Base-by-base conservation (phyloP, 139 green algal genomes). In the Chlamydomonas sp. region DNA sequence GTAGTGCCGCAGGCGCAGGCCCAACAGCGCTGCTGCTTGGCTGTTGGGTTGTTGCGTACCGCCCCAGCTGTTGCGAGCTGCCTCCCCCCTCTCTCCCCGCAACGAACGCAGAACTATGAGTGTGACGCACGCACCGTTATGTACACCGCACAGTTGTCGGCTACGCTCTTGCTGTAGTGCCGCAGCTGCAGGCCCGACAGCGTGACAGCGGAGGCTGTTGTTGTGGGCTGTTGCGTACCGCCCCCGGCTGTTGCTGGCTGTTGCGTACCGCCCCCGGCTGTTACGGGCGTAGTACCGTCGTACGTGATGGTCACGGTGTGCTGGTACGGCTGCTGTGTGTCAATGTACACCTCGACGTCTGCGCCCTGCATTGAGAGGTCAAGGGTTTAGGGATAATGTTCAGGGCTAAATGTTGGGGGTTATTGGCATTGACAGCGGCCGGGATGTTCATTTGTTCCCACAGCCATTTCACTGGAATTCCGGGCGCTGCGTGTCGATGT, bases 81-180 rank as follows among this genome's bases (percentile, higher is more conserved):
- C n/a, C n/a, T 16, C 43, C 13, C 43, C 43, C 13, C 43, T 54
- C 16, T 13, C 13, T 54, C 43, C 13, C 43, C 16, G 43, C 16
- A 54, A 13, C 16, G 43, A 13, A 54, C 13, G 43, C 43, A 54
- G 43, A n/a, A 16, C 13, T n/a, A n/a, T 16, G 43, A 16, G 13
- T 16, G 13, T 26, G 13, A 20, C 10, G 8, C 8, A 67, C 60
- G 8, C 60, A 67, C 60, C 20, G 28, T 47, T 10, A 67, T 67
- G 33, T 67, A 67, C 60, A 67, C 60, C 10, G 20, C 60, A 22
- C 47, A 67, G 30, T 67, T 67, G 33, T 67, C 22, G 28, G 60
- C 60, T 6, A 67, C 60, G 30, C 29, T 48, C 60, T 67, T 67
- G 60, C 60, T 67, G 33, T 47, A 67, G 60, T 67, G 60, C 29